phyloP scores from a whole-genome alignment of 2,329 filamentous ascomycete species.

The Xylaria sp. region DNA sequence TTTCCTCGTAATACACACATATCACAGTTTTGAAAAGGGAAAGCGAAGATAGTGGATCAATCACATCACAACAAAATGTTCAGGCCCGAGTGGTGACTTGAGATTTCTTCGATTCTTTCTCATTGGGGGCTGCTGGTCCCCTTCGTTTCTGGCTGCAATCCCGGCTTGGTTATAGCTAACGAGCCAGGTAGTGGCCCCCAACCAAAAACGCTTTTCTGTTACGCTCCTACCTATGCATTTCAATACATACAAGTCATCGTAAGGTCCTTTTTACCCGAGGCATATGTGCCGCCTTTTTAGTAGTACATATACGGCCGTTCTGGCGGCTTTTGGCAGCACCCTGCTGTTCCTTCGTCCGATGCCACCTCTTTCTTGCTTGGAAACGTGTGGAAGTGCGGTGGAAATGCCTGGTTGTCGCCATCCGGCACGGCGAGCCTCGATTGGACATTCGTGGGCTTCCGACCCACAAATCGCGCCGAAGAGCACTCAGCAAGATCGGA shows the following conservation, averaged over 20 bases:
- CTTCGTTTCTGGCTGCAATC: neutral
- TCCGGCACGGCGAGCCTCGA: neutral
- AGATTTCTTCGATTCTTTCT: slow-evolving; percentile 22
- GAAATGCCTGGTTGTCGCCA: neutral
- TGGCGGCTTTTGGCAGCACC: slow-evolving; percentile 29
- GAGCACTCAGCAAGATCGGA: neutral
- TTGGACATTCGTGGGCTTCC: neutral
- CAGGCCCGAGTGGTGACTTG: slow-evolving; percentile 10
- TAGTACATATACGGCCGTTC: slow-evolving; percentile 43
- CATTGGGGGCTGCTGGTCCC: neutral
- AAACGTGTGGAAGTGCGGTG: neutral
- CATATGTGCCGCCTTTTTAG: slow-evolving; percentile 36
- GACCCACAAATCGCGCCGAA: slow-evolving; percentile 7
- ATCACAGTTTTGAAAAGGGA: too few species aligned
- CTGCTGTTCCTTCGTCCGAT: neutral
- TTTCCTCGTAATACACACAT: neutral
- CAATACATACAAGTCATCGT: slow-evolving; percentile 33
- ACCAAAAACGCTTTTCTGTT: slow-evolving; percentile 12
- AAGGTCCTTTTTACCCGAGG: slow-evolving; percentile 34
- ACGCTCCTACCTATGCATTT: slow-evolving; percentile 28
- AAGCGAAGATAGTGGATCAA: neutral
- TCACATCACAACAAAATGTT: neutral
- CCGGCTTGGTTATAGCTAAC: slow-evolving; percentile 17
- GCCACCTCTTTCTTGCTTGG: neutral
- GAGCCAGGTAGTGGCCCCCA: slow-evolving; percentile 26